These are phyloP conservation scores for Pestalotiopsis sp. DNA, from an alignment of 2,329 filamentous ascomycete genomes.

Conservation along the genomic window DNA sequence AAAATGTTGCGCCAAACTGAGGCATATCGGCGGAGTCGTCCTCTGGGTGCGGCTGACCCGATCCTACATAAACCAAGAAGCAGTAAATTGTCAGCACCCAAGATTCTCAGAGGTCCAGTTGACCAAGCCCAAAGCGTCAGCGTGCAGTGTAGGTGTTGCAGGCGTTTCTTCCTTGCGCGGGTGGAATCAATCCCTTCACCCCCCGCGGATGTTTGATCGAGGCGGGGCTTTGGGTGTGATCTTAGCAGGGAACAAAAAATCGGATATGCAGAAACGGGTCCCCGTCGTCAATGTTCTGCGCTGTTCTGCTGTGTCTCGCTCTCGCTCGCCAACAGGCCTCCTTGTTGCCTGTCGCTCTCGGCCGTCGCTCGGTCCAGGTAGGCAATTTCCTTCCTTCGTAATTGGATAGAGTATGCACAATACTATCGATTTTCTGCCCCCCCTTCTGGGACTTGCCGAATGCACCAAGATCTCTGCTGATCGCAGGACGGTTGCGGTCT, in stretches of 20 bases:
- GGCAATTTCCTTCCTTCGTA: neutral
- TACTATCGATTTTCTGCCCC: neutral
- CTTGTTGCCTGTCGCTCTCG: neutral
- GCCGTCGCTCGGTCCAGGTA: neutral
- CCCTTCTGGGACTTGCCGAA: neutral
- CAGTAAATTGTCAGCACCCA: conserved; percentile 14
- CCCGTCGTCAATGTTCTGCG: neutral
- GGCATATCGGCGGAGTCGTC: conserved; percentile 44
- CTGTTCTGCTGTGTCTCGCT: neutral
- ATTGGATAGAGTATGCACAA: neutral
- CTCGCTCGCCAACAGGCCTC: neutral
- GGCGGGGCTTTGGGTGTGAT: conserved; percentile 10
- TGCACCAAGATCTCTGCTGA: neutral
- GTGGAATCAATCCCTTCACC: conserved; percentile 8
- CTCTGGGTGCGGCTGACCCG: conserved; percentile 28
- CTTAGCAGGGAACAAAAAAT: neutral
- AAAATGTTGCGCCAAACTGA: conserved; percentile 59
- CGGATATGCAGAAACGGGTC: neutral
- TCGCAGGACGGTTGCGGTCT: neutral
- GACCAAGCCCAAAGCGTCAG: conserved; percentile 9
- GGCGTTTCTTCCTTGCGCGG: conserved; percentile 4
- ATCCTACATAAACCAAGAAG: conserved; percentile 32
- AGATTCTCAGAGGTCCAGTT: conserved; percentile 10
- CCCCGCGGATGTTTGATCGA: conserved; percentile 6
- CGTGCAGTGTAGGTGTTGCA: conserved; percentile 1